A percentile compares a stretch with the other conserved stretches of the same genome.
phyloP scores from a whole-genome alignment of 257 asterid genomes.

The Lantana camara region DNA sequence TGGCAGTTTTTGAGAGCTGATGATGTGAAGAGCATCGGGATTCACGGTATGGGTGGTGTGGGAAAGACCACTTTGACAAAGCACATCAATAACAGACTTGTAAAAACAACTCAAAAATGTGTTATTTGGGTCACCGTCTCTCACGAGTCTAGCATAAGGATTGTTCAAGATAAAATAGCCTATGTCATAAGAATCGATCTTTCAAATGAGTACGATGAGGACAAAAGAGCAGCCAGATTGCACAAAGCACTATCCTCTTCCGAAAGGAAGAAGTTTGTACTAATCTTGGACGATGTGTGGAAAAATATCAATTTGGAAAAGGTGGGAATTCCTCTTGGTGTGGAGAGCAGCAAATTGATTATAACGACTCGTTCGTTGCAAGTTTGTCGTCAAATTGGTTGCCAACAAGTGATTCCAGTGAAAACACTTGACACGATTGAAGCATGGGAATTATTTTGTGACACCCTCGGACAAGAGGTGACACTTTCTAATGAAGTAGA shows the following conservation, averaged over 20 bases:
- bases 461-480: not conserved
- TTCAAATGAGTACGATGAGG: no score
- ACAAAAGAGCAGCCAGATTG: not conserved
- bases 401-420: not conserved
- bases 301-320: not conserved
- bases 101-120: not conserved
- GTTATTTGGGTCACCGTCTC: constrained; percentile 26
- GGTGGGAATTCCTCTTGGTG: constrained; percentile 1
- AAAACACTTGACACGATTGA: not conserved
- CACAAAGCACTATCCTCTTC: not conserved
- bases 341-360: not conserved
- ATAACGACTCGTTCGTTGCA: not conserved
- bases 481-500: not conserved
- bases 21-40: constrained; percentile 18
- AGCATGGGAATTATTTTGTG: not conserved
- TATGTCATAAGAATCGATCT: not conserved
- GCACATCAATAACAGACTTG: constrained; percentile 16
- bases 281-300: constrained; percentile 26
- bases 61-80: constrained; percentile 15
- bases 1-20: not conserved
- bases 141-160: not conserved
- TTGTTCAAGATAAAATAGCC: constrained; percentile 20
- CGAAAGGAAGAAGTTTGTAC: constrained; percentile 1
- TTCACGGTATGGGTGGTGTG: constrained; percentile 29
- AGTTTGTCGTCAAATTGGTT: not conserved